Evolutionary conservation across 1,284 basidiomycete genomes (phyloP), one percentile per base, ranked within the genome.

Genomic region (Marasmius fiardii): DNA sequence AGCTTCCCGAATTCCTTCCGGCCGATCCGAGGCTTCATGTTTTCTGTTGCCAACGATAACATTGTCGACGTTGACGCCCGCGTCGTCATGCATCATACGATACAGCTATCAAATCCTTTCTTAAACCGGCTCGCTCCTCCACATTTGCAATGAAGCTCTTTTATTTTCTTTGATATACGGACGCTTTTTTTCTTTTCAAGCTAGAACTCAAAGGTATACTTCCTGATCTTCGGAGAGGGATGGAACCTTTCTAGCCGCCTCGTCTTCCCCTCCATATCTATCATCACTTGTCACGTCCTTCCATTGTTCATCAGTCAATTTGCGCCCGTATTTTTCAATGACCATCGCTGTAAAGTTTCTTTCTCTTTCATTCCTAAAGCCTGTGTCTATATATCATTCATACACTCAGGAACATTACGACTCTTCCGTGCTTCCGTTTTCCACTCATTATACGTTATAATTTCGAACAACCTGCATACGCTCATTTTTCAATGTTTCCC

Each of bases 171-270:
- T 74, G 71, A 69, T 67, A 75, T 71, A 84, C 83, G 85, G 85
- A 88, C 86, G 83, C 84, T 80, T 70, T 80, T n/a, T n/a, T 82
- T 80, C 70, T 70, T 74, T 83, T 80, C 78, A 81, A 61, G 78
- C 68, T 59, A 59, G 39, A 41, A 41, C 11, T 20, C n/a, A 41
- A n/a, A 10, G 39, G 60, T 54, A 60, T 60, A 59, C 52, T 60
- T 52, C 59, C 55, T 60, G 35, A 58, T 60, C 48, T 57, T 61
- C 58, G 49, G 49, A 62, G 57, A 64, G 61, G 60, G 54, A 51
- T 56, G 55, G 54, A 56, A 18, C 14, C 47, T 61, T 58, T 59
- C 56, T 62, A 67, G 69, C 71, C 58, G 76, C 72, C 66, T 71
- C 55, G 57, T 58, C 64, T 56, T 58, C 53, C 56, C 54, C 45